Base-by-base conservation (phyloP, 176 grass and related monocot genomes). In the Aegilops tauschii region DNA sequence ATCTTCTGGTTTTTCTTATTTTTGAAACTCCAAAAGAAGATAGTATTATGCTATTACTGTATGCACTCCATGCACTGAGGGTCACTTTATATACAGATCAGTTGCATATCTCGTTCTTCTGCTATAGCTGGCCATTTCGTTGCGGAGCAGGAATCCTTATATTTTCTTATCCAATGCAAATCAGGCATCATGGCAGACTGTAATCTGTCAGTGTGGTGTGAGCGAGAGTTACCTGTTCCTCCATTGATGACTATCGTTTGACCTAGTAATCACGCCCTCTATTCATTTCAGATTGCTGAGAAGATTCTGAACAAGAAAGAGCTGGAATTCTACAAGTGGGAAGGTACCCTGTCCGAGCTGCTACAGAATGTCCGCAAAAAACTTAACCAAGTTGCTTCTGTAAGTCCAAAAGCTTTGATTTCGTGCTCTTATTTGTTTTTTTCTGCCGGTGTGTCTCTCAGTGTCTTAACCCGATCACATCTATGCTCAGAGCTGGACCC, bases 311-410 rank as follows among this genome's bases (percentile, higher is more conserved):
- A 96, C 90, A 98, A 92, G 58, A 98, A 94, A 25, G 93, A 98
- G 71, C 88, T 98, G 80, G 90, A 98, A 47, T 98, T 98, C 62
- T 98, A 98, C 88, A 96, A 94, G 72, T 98, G 93, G 97, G 92
- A 94, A 63, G 92, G 90, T 13, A 94, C 86, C 74, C 90, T 96
- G 20, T 92, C 97, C n/a, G 69, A 96, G 79, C 75, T 98, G 78
- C 80, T 96, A 80, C 97, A 98, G 79, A 91, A 92, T 61, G 97
- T 96, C 34, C 83, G 94, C 61, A 52, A 80, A 80, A 98, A 94
- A 69, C 86, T 98, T 40, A 96, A 98, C 58, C 54, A 85, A 91
- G 90, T 98, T 13, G 92, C 97, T 65, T 69, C 80, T 25, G 97
- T 96, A 83, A 86, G 92, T 73, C 75, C 28, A 36, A 8, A 10